Base-by-base conservation (phyloP, 257 asterid genomes). In the Ajuga chamaepitys region DNA sequence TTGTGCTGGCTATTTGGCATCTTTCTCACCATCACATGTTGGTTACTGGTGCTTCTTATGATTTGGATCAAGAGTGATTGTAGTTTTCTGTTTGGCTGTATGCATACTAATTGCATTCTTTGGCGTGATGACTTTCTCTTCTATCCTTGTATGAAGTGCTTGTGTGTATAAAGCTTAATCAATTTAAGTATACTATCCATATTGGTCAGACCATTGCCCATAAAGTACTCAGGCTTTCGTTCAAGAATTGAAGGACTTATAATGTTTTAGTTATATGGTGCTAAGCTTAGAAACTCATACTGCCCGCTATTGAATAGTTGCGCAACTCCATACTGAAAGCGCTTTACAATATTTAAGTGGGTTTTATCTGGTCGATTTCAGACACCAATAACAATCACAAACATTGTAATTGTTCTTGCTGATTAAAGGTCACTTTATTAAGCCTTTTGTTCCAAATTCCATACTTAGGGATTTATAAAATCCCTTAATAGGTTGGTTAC, bases 21-120 rank as follows among this genome's bases (percentile, higher is more conserved):
- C 97, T 24, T 93, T 81, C 77, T 89, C 96, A 58, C 88, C 89
- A 59, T 81, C 97, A 74, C 97, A 93, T 77, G 99, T 93, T 70
- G 66, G 98, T 89, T 73, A 55, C 82, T 76, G 68, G 70, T 56
- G 66, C 64, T 77, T 57, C 71, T 53, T 58, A 50, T 69, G 24
- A 74, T 57, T 52, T 65, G 47, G 26, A 20, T 42, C 58, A 52
- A 35, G 57, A 58, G 30, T 70, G 76, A 14, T 62, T 13, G 25
- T 50, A 28, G n/a, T n/a, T 73, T 80, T 57, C 41, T 74, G 46
- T 73, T 70, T 59, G 55, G 45, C 34, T 37, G n/a, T 26, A 50
- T 50, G 28, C 75, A 38, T 57, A 9, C 70, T 25, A n/a, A 21
- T 30, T 30, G 45, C 64, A 47, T 70, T n/a, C 30, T 13, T 57